Evolutionary conservation across 2,329 filamentous ascomycete species (phyloP), one percentile per base, ranked within the genome.

Genomic region (Colletotrichum cordylinicola): DNA sequence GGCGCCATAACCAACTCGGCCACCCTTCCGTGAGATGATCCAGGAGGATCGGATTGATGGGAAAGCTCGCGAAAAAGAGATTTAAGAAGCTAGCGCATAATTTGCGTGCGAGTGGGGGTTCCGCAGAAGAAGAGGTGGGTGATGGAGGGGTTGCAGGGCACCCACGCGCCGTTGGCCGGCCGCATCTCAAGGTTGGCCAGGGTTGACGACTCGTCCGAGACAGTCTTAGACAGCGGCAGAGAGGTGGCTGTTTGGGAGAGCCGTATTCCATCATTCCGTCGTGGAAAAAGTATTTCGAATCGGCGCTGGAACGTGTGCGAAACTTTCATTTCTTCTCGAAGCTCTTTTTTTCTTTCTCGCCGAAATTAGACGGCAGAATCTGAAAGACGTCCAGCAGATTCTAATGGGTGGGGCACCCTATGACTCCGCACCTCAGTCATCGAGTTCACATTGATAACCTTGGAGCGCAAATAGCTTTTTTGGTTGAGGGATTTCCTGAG

Each of bases 1-100:
- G 74, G 70, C 74, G 74, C 74, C 74, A 76, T 76, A 76, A 76
- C 74, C 74, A 76, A 76, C 74, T 76, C 74, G 74, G 74, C 74
- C 74, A 76, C 74, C 74, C 74, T 76, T 65, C 74, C 74, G 29
- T 10, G n/a, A 5, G 6, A 12, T 31, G 24, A 64, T 65, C 21
- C 35, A 6, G 12, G n/a, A 12, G 13, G 6, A 39, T 39, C 24
- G 16, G 12, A 6, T 24, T n/a, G 13, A 52, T 61, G 29, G 6
- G 1, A 1, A 2, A 2, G 1, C 0, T 0, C 0, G 1, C 0
- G 6, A 15, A 4, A 13, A 33, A 37, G 21, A 56, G 29, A 33
- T 29, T 21, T 2, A 29, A 29, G 35, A 27, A 27, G 31, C 61
- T 24, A 39, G 35, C 15, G 61, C 12, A 18, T 58, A 8, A 27